These are phyloP conservation scores for Platanthera guangdongensis DNA, from an alignment of 106 monocot genomes.

Conservation along the genomic window DNA sequence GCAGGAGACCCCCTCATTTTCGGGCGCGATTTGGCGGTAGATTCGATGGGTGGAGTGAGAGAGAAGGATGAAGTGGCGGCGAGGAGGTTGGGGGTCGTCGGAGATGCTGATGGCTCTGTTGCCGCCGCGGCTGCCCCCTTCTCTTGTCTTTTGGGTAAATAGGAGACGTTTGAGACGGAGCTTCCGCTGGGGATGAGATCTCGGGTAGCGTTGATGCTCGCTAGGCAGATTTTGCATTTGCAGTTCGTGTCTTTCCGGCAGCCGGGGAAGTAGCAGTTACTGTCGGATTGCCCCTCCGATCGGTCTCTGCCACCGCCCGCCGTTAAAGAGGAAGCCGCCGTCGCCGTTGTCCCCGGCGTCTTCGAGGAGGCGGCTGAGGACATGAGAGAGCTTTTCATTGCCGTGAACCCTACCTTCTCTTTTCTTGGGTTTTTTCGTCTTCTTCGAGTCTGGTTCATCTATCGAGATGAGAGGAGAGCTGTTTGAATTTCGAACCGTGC, in stretches of 20 bases:
- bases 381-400: constrained; percentile 8
- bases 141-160: neutral
- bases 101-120: neutral
- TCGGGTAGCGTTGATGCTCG: constrained; percentile 74
- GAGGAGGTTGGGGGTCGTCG: neutral
- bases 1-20: neutral
- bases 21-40: constrained; percentile 42
- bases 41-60: constrained; percentile 11
- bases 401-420: neutral
- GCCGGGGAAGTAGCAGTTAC: constrained; percentile 59
- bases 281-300: constrained; percentile 7
- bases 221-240: constrained; percentile 78
- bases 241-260: constrained; percentile 87
- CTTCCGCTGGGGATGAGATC: constrained; percentile 53
- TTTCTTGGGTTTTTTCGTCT: neutral
- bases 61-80: constrained; percentile 16
- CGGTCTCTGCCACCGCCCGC: constrained; percentile 1
- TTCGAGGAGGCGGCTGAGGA: constrained; percentile 11
- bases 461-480: neutral
- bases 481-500: neutral
- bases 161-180: constrained; percentile 17
- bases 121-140: neutral
- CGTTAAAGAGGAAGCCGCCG: constrained; percentile 1
- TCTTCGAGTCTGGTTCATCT: neutral
- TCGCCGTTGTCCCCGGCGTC: neutral